Conservation (phyloP, 306 rosid genomes). For the Comarum palustre region DNA sequence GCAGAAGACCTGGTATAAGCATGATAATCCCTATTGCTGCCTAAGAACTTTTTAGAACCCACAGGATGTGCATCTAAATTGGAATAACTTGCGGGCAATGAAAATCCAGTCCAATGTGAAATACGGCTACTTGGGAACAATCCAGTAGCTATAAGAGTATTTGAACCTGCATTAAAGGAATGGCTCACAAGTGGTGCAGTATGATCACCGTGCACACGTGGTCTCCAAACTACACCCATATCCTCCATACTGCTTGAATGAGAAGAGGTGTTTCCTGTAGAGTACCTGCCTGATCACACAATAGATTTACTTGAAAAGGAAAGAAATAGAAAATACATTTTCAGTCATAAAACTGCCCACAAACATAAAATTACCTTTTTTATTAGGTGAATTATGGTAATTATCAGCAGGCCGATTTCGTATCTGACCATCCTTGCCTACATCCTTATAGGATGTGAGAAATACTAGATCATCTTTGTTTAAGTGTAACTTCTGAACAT, state of each 20-base stretch:
- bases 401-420: constrained; percentile 18
- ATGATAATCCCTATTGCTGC: constrained; percentile 36
- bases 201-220: constrained; percentile 31
- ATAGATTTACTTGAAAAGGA: constrained; percentile 28
- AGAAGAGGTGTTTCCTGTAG: constrained; percentile 36
- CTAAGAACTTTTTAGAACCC: constrained; percentile 38
- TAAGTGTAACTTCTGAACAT: constrained; percentile 24
- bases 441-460: constrained; percentile 25
- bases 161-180: constrained; percentile 30
- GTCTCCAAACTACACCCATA: constrained; percentile 32
- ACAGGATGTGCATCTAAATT: constrained; percentile 28
- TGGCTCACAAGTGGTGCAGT: constrained; percentile 29
- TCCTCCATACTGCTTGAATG: constrained; percentile 43
- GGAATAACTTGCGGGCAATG: constrained; percentile 41
- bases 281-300: constrained; percentile 33
- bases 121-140: constrained; percentile 32
- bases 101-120: constrained; percentile 38
- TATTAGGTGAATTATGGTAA: constrained; percentile 11
- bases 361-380: constrained; percentile 27
- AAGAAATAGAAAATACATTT: constrained; percentile 26
- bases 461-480: constrained; percentile 21
- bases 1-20: constrained; percentile 32
- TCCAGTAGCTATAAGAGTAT: constrained; percentile 24
- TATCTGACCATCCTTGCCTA: constrained; percentile 18
- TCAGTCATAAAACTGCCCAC: constrained; percentile 44